Evolutionary conservation across 208 protist species (phyloP), one percentile per base, ranked within the genome.

Genomic region (Trypanosoma rangeli): DNA sequence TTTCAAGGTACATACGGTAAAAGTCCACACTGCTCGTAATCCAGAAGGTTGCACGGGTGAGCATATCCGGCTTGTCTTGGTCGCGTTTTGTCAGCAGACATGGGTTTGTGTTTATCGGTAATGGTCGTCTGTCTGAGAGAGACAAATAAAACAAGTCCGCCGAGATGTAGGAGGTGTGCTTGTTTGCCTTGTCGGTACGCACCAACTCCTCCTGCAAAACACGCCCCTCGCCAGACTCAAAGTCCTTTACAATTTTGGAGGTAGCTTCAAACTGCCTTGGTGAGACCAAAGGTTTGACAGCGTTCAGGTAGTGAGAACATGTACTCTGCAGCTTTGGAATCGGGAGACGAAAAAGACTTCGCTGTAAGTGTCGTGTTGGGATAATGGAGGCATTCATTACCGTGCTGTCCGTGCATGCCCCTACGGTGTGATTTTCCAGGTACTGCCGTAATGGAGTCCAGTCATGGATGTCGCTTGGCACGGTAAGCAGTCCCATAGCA

Each of bases 121-220:
- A 59, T 15, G 92, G 79, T 49, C 49, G 35, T 15, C 92, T 82
- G 35, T 84, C 76, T 35, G 71, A 73, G 22, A 97, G 69, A 29
- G 70, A 74, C 13, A 74, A 29, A 60, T 95, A 88, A 61, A 91
- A 95, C 69, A 83, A 80, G 70, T 94, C 88, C 3, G 83, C 85
- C 1, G 85, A 94, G 37, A 95, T 87, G 70, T 90, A 97, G 8
- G 85, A 93, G 3, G 89, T 95, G 80, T 95, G 88, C 31, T 79
- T 79, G 56, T 97, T 97, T 5, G 82, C 88, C 54, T 81, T 82
- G 74, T 95, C 81, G 1, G 82, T 95, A 44, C 78, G 74, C 15
- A 83, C 68, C 22, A 97, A 78, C 68, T 92, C 83, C 7, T 90
- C 80, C 13, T 97, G 89, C 20, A 94, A 59, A 3, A 39, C 50